phyloP scores from a whole-genome alignment of 805 yeast genomes.

The Yamadazyma phyllophila region DNA sequence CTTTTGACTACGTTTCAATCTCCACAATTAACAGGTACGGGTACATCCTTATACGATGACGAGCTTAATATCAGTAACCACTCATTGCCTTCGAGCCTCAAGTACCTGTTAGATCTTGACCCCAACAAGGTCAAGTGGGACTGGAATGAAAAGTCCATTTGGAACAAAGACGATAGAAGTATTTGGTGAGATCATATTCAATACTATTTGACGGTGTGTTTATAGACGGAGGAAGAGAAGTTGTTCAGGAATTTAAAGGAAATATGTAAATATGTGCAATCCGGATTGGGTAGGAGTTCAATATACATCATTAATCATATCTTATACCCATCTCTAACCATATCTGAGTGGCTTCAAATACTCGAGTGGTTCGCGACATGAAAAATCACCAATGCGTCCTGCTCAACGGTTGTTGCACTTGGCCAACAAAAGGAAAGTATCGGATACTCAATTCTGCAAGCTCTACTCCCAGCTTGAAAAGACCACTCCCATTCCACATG shows the following conservation, averaged over 20 bases:
- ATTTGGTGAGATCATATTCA: slow-evolving; percentile 9
- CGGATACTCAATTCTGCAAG: slow-evolving; percentile 24
- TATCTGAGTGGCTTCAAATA: not conserved
- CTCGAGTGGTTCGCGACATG: not conserved
- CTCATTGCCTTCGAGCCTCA: slow-evolving; percentile 9
- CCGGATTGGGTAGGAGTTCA: slow-evolving; percentile 4
- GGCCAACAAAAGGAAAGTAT: slow-evolving; percentile 13
- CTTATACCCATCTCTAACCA: not conserved
- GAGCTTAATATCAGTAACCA: slow-evolving; percentile 13
- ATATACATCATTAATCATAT: not conserved
- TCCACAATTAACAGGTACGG: slow-evolving; percentile 2
- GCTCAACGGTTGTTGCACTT: slow-evolving; percentile 9
- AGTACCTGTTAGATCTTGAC: slow-evolving; percentile 4
- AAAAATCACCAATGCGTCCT: slow-evolving; percentile 2
- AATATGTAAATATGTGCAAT: slow-evolving; percentile 5
- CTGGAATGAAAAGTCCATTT: slow-evolving; percentile 12
- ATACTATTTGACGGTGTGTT: too few species aligned
- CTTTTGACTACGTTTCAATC: slow-evolving; percentile 4
- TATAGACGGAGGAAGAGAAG: too few species aligned
- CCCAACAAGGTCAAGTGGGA: slow-evolving; percentile 7
- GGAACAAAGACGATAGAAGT: slow-evolving; percentile 13
- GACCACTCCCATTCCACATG: slow-evolving; percentile 18
- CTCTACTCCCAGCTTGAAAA: slow-evolving; percentile 28
- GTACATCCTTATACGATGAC: slow-evolving; percentile 4
- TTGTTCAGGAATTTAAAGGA: too few species aligned